Base-by-base conservation (phyloP, 2,329 filamentous ascomycete species). In the Diaporthe citri region DNA sequence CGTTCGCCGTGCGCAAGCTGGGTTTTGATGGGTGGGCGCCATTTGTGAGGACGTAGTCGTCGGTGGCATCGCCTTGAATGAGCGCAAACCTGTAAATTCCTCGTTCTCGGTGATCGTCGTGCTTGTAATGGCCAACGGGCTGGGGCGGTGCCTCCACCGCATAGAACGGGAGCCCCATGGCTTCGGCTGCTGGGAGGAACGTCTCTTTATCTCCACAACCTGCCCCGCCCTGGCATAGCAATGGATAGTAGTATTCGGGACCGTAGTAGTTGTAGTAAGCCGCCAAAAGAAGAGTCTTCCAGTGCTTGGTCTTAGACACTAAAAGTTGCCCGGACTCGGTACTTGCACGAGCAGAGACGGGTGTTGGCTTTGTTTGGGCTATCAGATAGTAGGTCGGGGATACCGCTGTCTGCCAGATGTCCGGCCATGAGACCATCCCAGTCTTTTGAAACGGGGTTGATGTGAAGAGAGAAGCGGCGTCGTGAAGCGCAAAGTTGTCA, bases 401-500 rank as follows among this genome's bases (percentile, higher is more conserved):
- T 2, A 82, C 80, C 0, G 84, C 85, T 10, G 83, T 81, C 43
- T 83, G 82, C 85, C 86, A 89, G 77, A 86, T 89, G 78, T 91
- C 90, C 25, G 89, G 89, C 88, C 89, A 91, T 22, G 86, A 86
- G 25, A 91, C 84, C 66, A 91, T 81, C 10, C 90, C 90, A 1
- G 84, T 85, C 3, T 86, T 86, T 9, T 78, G 83, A 79, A 88
- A 91, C 0, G 88, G 87, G 48, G 88, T 85, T 0, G 84, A 82
- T 28, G 84, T 81, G 76, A 91, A 88, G 22, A 91, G 80, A 3
- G 80, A 75, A 12, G 83, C 81, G 0, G 82, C 80, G 70, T 80
- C 80, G 72, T 77, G 77, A 41, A 83, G 74, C 4, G 89, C 87
- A 77, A 90, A 90, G 75, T 85, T 85, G 79, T 91, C 89, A 66